A percentile compares a stretch with the other conserved stretches of the same genome.
phyloP scores from a whole-genome alignment of 495 filamentous ascomycete genomes.

The Penicillium bialowiezense region DNA sequence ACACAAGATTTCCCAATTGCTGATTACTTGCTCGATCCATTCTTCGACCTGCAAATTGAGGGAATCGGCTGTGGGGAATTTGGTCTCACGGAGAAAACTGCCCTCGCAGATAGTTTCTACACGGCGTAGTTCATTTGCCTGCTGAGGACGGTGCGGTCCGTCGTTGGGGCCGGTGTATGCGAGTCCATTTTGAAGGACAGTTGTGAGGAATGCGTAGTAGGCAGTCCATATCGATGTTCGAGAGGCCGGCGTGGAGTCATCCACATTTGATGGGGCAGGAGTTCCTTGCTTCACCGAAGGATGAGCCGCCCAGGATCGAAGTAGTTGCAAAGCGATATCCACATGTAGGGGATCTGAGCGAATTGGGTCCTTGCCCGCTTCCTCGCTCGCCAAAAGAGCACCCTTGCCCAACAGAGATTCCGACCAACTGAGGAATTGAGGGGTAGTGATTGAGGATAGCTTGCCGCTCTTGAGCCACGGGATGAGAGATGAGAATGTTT shows the following conservation, averaged over 20 bases:
- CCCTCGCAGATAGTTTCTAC: conserved; percentile 72
- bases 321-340: conserved; percentile 35
- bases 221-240: conserved; percentile 62
- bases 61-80: conserved; percentile 80
- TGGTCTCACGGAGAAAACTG: conserved; percentile 67
- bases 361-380: conserved; percentile 39
- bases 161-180: conserved; percentile 29
- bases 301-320: conserved; percentile 42
- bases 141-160: conserved; percentile 55
- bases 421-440: conserved; percentile 70
- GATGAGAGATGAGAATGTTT: conserved; percentile 60
- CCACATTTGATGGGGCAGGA: conserved; percentile 45
- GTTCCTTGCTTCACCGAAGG: conserved; percentile 32
- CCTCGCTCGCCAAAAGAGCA: conserved; percentile 61
- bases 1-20: conserved; percentile 79
- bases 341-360: conserved; percentile 26
- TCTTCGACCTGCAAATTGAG: conserved; percentile 70
- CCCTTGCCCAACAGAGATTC: conserved; percentile 71
- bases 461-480: conserved; percentile 51
- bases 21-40: conserved; percentile 75
- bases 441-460: conserved; percentile 23
- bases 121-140: conserved; percentile 67
- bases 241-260: conserved; percentile 16
- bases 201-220: conserved; percentile 74
- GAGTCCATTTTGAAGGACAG: conserved; percentile 42